These are phyloP conservation scores for Aspergillus sclerotioniger DNA, from an alignment of 495 filamentous ascomycete species.

Conservation along the genomic window DNA sequence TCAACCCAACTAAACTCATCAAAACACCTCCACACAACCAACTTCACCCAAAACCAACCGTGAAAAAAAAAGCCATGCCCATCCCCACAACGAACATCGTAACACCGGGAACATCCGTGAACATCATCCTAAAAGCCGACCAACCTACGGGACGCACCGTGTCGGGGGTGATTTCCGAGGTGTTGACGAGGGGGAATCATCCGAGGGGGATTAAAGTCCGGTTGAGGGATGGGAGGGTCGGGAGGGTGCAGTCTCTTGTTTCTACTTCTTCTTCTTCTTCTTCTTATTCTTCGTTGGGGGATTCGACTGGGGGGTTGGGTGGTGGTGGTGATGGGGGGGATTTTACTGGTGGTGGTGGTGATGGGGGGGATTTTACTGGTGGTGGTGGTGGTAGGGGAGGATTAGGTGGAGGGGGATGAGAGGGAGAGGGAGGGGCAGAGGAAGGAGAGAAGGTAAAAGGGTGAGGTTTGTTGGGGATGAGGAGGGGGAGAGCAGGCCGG, in stretches of 20 bases:
- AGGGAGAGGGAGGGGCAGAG: no score
- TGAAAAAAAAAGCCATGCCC: conserved; percentile 1
- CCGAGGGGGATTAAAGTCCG: conserved; percentile 76
- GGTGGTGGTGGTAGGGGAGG: no score
- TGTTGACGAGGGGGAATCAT: conserved; percentile 69
- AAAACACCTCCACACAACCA: no score
- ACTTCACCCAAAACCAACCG: no score
- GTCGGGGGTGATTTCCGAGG: conserved; percentile 54
- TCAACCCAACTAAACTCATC: no score
- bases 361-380: no score
- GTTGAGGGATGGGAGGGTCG: conserved; percentile 63
- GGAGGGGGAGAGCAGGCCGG: neutral
- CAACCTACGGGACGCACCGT: conserved; percentile 69
- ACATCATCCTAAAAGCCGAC: conserved; percentile 69
- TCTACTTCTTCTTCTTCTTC: neutral
- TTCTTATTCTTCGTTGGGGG: neutral
- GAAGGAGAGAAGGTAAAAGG: no score
- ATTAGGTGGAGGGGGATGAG: no score
- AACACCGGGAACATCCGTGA: conserved; percentile 54
- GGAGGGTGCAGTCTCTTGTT: conserved; percentile 55
- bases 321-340: no score
- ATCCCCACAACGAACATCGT: conserved; percentile 26
- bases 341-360: no score
- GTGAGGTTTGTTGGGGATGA: neutral
- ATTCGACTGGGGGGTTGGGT: neutral